These are phyloP conservation scores for Malassezia slooffiae DNA, from an alignment of 1,284 basidiomycete species.

Conservation along the genomic window DNA sequence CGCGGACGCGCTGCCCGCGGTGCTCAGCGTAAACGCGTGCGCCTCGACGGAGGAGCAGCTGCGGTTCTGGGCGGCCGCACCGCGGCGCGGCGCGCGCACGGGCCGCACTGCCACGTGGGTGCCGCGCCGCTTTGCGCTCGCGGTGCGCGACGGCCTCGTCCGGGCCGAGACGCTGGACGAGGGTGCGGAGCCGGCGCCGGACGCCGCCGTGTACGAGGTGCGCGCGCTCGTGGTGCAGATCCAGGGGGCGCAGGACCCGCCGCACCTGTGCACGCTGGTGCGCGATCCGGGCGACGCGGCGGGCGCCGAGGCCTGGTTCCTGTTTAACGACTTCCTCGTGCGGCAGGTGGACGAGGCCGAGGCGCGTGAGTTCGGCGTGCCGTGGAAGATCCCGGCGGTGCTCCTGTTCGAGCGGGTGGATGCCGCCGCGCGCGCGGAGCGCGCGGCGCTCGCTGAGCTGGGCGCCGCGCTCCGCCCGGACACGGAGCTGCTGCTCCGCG, in stretches of 20 bases:
- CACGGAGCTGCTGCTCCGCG: conserved; percentile 60
- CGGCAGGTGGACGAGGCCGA: conserved; percentile 70
- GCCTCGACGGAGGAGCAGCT: conserved; percentile 66
- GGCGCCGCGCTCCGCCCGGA: conserved; percentile 18
- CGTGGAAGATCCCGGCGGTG: conserved; percentile 90
- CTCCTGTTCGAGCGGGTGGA: conserved; percentile 75
- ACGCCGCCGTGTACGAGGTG: conserved; percentile 50
- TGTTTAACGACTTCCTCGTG: conserved; percentile 96
- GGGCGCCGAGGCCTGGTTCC: conserved; percentile 56
- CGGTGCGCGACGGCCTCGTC: conserved; percentile 24
- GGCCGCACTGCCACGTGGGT: conserved; percentile 47
- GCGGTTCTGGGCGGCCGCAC: conserved; percentile 68
- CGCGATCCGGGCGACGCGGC: conserved; percentile 61
- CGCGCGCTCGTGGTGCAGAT: conserved; percentile 68
- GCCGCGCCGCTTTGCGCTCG: conserved; percentile 38
- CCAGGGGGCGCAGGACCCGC: conserved; percentile 61
- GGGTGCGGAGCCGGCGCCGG: conserved; percentile 9
- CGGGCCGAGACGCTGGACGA: conserved; percentile 18
- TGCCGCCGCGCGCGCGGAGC: conserved; percentile 27
- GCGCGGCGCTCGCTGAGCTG: conserved; percentile 18
- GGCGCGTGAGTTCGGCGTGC: conserved; percentile 66
- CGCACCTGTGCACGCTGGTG: conserved; percentile 80
- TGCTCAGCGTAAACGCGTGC: conserved; percentile 78
- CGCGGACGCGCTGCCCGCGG: conserved; percentile 56
- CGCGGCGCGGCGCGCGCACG: conserved; percentile 5